Evolutionary conservation across 495 filamentous ascomycete species (phyloP), one percentile per base, ranked within the genome.

Genomic region (Xylaria acuta): DNA sequence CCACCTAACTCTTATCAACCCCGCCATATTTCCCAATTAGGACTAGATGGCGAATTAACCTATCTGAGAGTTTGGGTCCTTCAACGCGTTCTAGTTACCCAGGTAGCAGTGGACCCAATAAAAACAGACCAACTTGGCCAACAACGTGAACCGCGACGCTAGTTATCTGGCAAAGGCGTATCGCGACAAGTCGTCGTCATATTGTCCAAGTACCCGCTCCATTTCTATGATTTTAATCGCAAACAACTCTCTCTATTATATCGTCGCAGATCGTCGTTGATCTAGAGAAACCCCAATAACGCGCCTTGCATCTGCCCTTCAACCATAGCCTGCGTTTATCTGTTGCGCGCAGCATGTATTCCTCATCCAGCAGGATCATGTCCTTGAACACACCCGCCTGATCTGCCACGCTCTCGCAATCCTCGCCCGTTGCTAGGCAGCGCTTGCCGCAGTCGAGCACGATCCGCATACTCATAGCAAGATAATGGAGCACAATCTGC

Each of bases 401-500:
- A 67, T 40, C 49, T 47, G 20, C 40, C 34, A 54, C 68, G 16
- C 25, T 18, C 38, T 59, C 51, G 11, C 12, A 9, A 49, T 34
- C 12, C 18, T 38, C 51, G 20, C 2, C 25, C 11, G 12, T 43
- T 2, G 3, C 20, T 34, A 22, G 59, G 47, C 59, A 43, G 58
- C 63, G 2, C 58, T 56, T 56, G 59, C 56, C 20, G n/a, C 20
- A 18, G 36, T 36, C 47, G 27, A 56, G 22, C 58, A 30, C 66
- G 9, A 69, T 20, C 18, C n/a, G 59, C 27, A 34, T 27, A 41
- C 41, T 9, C 34, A 38, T 12, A n/a, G n/a, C 67, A 40, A 64
- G 54, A 78, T 76, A 40, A 79, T 79, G 77, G 76, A 79, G 72
- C 76, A 74, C 71, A 70, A 75, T 51, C 65, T 47, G 18, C 67